These are phyloP conservation scores for Mycosarcoma maydis DNA, from an alignment of 1,284 basidiomycete genomes.

Conservation along the genomic window DNA sequence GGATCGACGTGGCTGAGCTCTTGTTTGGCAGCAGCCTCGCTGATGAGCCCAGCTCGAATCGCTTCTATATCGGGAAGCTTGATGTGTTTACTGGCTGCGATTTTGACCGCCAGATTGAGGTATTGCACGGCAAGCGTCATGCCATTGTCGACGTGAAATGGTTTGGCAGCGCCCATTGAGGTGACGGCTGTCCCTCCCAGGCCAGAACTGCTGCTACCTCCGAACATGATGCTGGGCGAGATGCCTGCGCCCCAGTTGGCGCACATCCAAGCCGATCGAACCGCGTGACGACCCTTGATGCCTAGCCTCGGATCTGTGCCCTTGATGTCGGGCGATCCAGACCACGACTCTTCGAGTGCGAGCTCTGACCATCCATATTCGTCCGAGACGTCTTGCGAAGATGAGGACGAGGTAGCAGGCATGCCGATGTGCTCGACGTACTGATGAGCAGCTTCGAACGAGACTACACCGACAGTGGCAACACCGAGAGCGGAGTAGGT, in stretches of 20 bases:
- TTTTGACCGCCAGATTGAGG: constrained; percentile 42
- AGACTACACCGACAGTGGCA: constrained; percentile 34
- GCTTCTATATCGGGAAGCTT: constrained; percentile 50
- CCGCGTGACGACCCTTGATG: constrained; percentile 57
- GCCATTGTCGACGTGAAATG: constrained; percentile 40
- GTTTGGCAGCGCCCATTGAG: constrained; percentile 24
- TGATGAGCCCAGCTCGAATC: constrained; percentile 16
- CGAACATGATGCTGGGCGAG: constrained; percentile 52
- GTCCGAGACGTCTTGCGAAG: constrained; percentile 12
- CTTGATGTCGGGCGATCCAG: constrained; percentile 4
- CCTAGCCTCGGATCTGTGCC: constrained; percentile 60
- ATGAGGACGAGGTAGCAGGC: constrained; percentile 14
- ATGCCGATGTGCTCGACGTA: constrained; percentile 62
- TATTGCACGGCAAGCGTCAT: constrained; percentile 53
- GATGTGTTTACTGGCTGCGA: constrained; percentile 50
- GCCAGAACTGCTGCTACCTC: constrained; percentile 22
- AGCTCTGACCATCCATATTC: constrained; percentile 42
- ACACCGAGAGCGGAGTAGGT: constrained; percentile 50
- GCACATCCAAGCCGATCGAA: constrained; percentile 63
- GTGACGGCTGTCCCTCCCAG: constrained; percentile 34
- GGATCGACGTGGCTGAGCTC: constrained; percentile 39
- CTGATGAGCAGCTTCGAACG: constrained; percentile 62
- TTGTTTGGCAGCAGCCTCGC: constrained; percentile 32
- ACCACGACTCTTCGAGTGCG: constrained; percentile 50
- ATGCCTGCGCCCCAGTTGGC: constrained; percentile 62